Conservation (phyloP, 371 early-diverging fungal species). For the Syncephalastrum contaminatum region DNA sequence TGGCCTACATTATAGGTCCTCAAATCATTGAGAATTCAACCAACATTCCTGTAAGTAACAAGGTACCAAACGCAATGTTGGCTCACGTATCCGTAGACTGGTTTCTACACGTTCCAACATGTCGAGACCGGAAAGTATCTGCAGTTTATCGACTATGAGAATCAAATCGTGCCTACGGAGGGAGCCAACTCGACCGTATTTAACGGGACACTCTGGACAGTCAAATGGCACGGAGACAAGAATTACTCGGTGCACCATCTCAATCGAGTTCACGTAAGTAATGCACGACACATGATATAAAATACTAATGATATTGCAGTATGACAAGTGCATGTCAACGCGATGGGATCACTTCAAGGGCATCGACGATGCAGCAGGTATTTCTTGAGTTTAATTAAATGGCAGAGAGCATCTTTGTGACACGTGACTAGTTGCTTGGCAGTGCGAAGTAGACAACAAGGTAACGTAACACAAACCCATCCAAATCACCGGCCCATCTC, state of each 20-base stretch:
- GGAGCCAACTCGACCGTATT: slow-evolving; percentile 32
- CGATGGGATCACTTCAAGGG: slow-evolving; percentile 33
- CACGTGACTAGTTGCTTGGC: slow-evolving; percentile 12
- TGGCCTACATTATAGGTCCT: slow-evolving; percentile 23
- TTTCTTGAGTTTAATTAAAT: slow-evolving; percentile 12
- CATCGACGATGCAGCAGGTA: slow-evolving; percentile 31
- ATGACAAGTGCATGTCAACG: slow-evolving; percentile 36
- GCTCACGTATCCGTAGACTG: slow-evolving; percentile 18
- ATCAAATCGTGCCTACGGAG: slow-evolving; percentile 28
- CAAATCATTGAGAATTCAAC: slow-evolving; percentile 31
- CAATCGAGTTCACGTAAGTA: slow-evolving; percentile 18
- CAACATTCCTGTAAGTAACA: slow-evolving; percentile 23
- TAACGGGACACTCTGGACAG: slow-evolving; percentile 32
- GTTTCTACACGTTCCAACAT: slow-evolving; percentile 29
- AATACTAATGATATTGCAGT: neutral
- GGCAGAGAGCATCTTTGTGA: neutral
- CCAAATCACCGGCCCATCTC: too few relatives aligned
- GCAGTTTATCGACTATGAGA: slow-evolving; percentile 29
- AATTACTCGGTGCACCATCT: slow-evolving; percentile 31
- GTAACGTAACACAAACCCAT: too few relatives aligned
- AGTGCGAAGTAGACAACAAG: slow-evolving; percentile 33
- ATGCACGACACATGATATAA: neutral
- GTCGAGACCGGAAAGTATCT: slow-evolving; percentile 32
- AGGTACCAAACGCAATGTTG: neutral
- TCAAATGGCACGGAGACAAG: slow-evolving; percentile 34